Conservation (phyloP, 2,329 filamentous ascomycete species). For the Verticillium albo-atrum region DNA sequence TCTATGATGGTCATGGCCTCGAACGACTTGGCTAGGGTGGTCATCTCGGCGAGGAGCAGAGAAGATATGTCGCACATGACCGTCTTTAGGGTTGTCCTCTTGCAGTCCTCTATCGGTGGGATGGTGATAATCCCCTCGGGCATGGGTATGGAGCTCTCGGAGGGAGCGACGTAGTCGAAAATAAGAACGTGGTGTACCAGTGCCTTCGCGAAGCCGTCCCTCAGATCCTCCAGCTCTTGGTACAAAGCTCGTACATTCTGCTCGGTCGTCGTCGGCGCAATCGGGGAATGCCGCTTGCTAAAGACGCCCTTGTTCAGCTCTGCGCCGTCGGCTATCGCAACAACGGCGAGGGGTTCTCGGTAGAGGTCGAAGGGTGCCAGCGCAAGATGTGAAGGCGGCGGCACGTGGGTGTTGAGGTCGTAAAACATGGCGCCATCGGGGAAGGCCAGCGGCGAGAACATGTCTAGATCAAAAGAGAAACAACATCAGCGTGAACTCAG, state of each 20-base stretch:
- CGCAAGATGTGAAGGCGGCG: constrained; percentile 73
- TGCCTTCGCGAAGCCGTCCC: constrained; percentile 69
- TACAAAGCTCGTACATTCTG: constrained; percentile 55
- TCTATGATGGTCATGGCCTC: constrained; percentile 73
- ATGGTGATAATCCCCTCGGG: constrained; percentile 68
- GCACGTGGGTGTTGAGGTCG: constrained; percentile 76
- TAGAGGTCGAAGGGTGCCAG: constrained; percentile 88
- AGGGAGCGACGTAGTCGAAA: constrained; percentile 63
- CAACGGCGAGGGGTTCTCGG: constrained; percentile 75
- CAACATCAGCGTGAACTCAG: not conserved
- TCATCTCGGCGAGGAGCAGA: constrained; percentile 70
- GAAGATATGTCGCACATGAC: constrained; percentile 77
- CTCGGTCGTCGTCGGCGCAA: constrained; percentile 46
- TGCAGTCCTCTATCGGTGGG: constrained; percentile 63
- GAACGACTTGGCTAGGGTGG: constrained; percentile 65
- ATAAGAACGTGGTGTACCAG: constrained; percentile 75
- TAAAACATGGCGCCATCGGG: constrained; percentile 83
- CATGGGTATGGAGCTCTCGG: constrained; percentile 46
- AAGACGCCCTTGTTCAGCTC: constrained; percentile 57
- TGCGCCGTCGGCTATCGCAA: constrained; percentile 78
- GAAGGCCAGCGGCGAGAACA: constrained; percentile 90
- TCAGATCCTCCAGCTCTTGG: constrained; percentile 66
- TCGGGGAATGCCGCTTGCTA: constrained; percentile 49
- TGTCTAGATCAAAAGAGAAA: constrained; percentile 50
- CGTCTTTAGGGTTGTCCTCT: constrained; percentile 75